These are phyloP conservation scores for Leptographium wingfieldii DNA, from an alignment of 2,329 filamentous ascomycete species.

Conservation along the genomic window DNA sequence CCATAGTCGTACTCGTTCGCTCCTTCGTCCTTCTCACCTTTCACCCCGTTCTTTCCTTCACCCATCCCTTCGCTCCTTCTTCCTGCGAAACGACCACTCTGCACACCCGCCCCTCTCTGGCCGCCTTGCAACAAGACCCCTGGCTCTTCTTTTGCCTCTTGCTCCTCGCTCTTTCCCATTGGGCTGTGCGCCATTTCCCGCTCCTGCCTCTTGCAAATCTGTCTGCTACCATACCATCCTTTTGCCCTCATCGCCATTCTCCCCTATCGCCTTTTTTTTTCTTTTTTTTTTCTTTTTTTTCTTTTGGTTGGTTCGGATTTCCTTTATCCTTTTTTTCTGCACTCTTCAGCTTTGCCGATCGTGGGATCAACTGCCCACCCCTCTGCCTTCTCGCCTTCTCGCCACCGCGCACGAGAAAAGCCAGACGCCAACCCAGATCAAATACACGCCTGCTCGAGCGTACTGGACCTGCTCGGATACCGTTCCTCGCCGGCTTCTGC, in stretches of 20 bases:
- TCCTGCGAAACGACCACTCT: not conserved
- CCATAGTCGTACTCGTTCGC: not conserved
- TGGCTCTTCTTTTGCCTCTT: not conserved
- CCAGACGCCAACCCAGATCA: not conserved
- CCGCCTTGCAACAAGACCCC: not conserved
- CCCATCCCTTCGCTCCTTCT: not conserved
- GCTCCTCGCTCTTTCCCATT: slow-evolving; percentile 7
- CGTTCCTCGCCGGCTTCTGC: not conserved
- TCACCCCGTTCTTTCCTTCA: not conserved
- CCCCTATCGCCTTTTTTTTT: not conserved
- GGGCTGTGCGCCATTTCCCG: slow-evolving; percentile 1
- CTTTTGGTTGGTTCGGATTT: not conserved
- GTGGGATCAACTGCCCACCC: not conserved
- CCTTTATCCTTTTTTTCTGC: not conserved
- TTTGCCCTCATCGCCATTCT: not conserved
- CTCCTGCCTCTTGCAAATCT: not conserved
- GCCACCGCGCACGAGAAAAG: not conserved
- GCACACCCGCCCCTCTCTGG: not conserved
- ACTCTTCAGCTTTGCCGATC: not conserved
- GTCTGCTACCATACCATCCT: not conserved
- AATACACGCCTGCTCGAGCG: not conserved
- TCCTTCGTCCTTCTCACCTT: not conserved
- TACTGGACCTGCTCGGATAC: not conserved
- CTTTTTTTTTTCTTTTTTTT: not conserved
- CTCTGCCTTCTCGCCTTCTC: not conserved